Evolutionary conservation across 1,139 yeast genomes (phyloP).

Genomic region (Saccharomyces hybrid): DNA sequence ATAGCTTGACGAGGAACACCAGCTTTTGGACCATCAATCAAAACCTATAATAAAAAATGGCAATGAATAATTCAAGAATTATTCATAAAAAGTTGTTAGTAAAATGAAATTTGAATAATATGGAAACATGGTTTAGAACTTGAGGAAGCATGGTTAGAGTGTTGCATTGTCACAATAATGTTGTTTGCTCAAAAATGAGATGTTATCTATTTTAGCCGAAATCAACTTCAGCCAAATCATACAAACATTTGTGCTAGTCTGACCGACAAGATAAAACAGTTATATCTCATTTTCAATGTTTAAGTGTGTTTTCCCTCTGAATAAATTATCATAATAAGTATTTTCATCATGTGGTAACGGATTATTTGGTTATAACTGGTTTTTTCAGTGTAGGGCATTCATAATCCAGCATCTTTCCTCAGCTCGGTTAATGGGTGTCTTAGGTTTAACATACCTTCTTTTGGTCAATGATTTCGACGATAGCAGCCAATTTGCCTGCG

Average conservation of each 20-base stretch:
- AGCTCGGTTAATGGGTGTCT: not conserved
- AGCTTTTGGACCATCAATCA: slow-evolving; percentile 91
- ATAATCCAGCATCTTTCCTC: not conserved
- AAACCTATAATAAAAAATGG: slow-evolving; percentile 43
- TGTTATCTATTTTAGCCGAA: not conserved
- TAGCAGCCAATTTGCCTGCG: too few species aligned
- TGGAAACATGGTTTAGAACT: not conserved
- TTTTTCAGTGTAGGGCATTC: not conserved
- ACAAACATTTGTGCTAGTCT: not conserved
- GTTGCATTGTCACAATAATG: not conserved
- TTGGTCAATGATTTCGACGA: too few species aligned
- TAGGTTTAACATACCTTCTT: too few species aligned
- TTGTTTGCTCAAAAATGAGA: not conserved
- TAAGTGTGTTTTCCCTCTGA: not conserved
- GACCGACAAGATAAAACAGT: not conserved
- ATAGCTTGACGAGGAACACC: slow-evolving; percentile 88
- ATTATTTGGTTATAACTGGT: not conserved
- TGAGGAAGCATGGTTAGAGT: not conserved
- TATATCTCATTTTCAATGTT: not conserved
- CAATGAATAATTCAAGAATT: not conserved
- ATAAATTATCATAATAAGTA: not conserved
- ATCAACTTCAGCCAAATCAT: not conserved
- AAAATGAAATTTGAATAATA: not conserved
- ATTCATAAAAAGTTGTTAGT: not conserved
- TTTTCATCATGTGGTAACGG: not conserved